Evolutionary conservation across 805 yeast species (phyloP), one percentile per base, ranked within the genome.

Genomic region (Nakazawaea anatomiae): DNA sequence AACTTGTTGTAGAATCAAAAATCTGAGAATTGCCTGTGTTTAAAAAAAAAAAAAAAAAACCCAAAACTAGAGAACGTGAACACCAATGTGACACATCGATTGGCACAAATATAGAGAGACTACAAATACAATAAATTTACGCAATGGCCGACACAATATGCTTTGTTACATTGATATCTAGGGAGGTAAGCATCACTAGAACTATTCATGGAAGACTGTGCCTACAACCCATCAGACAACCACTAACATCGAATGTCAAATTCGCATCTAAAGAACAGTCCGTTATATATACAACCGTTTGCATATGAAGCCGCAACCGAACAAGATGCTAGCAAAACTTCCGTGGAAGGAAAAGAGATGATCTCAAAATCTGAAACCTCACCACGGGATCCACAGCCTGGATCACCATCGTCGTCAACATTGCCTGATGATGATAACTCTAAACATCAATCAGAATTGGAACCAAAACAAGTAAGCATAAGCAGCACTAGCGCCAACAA

Each of bases 201-300:
- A 18, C 25, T 18, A 18, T 18, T 18, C 25, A 18, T 18, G 2
- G 25, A 18, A 18, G 25, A 18, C 25, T 18, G 25, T 18, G 25
- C 25, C 25, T 18, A 18, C 25, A 18, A 18, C 25, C 3, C 25
- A 18, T 18, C 25, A 18, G 25, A 18, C 32, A 12, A 12, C 7
- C n/a, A 38, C 18, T 38, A 38, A n/a, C 18, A 38, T 8, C 18
- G 6, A 12, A 2, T 8, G 25, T 30, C 42, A 25, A 10, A 32
- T 3, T 10, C 4, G 7, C n/a, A 43, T n/a, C 31, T 6, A 14
- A 51, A 71, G 76, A 72, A 80, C 59, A 73, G 69, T 41, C 89
- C 88, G 10, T 60, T 83, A 27, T 83, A 83, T 60, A 79, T 82
- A 41, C 86, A 81, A 59, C 68, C 78, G 41, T 75, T 82, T 51